phyloP scores from a whole-genome alignment of 495 filamentous ascomycete genomes.

The Penicillium canescens region DNA sequence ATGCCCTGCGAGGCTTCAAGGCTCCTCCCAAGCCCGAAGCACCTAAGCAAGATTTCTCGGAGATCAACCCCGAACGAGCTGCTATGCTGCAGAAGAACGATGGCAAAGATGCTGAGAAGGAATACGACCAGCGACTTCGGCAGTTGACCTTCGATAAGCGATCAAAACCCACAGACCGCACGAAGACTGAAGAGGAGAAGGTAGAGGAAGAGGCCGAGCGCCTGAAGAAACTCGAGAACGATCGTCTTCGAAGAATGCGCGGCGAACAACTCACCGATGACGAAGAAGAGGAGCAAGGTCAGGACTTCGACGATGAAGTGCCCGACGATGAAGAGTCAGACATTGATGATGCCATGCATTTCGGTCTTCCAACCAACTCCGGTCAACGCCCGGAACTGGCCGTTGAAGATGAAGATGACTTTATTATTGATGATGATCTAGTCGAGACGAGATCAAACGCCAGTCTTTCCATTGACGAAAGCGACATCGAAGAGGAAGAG shows the following conservation, averaged over 20 bases:
- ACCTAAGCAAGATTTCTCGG: conserved; percentile 39
- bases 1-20: conserved; percentile 58
- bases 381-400: conserved; percentile 40
- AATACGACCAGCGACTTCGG: conserved; percentile 81
- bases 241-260: conserved; percentile 56
- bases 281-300: conserved; percentile 48
- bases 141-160: conserved; percentile 80
- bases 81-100: conserved; percentile 61
- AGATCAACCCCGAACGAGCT: conserved; percentile 60
- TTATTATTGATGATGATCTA: conserved; percentile 83
- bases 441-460: conserved; percentile 59
- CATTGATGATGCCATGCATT: conserved; percentile 55
- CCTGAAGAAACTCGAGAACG: conserved; percentile 77
- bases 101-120: conserved; percentile 65
- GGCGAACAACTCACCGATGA: conserved; percentile 42
- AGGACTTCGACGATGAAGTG: conserved; percentile 39
- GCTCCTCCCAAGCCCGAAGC: conserved; percentile 43
- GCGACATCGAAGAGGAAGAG: conserved; percentile 54
- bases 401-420: conserved; percentile 91
- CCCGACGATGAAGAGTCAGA: conserved; percentile 38
- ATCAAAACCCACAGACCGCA: conserved; percentile 79
- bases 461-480: conserved; percentile 51
- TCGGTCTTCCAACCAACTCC: conserved; percentile 48
- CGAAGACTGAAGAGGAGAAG: conserved; percentile 90
- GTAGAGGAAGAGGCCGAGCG: conserved; percentile 69